Base-by-base conservation (phyloP, 176 grass and related monocot species). In the Oryza officinalis region DNA sequence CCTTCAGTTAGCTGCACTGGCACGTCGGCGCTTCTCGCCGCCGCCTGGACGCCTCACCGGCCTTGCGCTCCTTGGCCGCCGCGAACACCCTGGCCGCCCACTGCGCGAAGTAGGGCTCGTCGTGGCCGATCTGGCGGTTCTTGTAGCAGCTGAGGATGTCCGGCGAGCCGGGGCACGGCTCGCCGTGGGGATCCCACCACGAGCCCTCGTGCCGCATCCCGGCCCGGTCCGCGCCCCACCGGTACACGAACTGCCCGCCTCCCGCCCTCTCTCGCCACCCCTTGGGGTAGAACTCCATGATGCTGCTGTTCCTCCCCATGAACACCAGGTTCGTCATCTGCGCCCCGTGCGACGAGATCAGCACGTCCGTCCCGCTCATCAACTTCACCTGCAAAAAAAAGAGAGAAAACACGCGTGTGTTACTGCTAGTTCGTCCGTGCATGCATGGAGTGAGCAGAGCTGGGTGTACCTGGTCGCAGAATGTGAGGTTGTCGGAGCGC, bases 231-330 rank as follows among this genome's bases (percentile, higher is more conserved):
- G 92, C 86, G 12, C 94, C 70, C 94, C 90, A 94, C 37, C 79
- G 78, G 90, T 35, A 94, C 63, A 97, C 92, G n/a, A 83, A 92
- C 76, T 92, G 89, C 68, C 92, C 86, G 0, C 59, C 41, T 0
- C 87, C 92, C 1, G 92, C 92, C 4, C 83, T 18, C 60, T 97
- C 79, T 49, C 73, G 80, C 94, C 94, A 97, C 0, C 94, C 90
- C 64, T 87, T 80, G 0, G 88, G 92, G 74, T 87, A 97, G 59
- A 97, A 92, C 65, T 97, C 94, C 94, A 97, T 92, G 11, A 94
- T 10, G 86, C 87, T 94, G 77, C 85, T 92, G 63, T 80, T 89
- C 80, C 80, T 69, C 7, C 94, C 92, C 94, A 94, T 97, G 68
- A 97, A 94, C 27, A 90, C 8, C 70, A 87, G 22, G 80, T 94